Evolutionary conservation across 495 filamentous ascomycete species (phyloP).

Genomic region (Delitschia confertaspora): DNA sequence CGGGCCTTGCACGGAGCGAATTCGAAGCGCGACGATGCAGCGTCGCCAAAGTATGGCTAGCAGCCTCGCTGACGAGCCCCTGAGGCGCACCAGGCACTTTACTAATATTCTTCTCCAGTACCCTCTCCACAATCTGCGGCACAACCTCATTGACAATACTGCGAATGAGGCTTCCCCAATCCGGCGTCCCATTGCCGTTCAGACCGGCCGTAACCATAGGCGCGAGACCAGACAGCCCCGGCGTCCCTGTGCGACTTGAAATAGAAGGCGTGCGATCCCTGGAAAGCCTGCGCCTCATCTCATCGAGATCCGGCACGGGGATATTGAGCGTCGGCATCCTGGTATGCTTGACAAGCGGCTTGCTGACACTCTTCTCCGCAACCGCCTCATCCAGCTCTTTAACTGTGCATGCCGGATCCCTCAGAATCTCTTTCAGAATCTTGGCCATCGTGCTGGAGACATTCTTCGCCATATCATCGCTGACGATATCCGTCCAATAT

Average conservation of each 20-base stretch:
- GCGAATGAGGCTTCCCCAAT: constrained; percentile 16
- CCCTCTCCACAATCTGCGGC: constrained; percentile 18
- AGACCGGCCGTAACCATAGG: background rate
- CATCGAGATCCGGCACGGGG: constrained; percentile 3
- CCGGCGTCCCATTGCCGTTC: too few species aligned
- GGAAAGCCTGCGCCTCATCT: background rate
- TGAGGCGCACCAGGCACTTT: constrained; percentile 2
- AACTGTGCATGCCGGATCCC: constrained; percentile 13
- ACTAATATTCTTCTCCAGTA: constrained; percentile 11
- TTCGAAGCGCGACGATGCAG: constrained; percentile 13
- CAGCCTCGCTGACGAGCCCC: constrained; percentile 10
- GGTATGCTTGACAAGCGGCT: background rate
- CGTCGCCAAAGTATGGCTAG: constrained; percentile 17
- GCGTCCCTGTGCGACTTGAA: too few species aligned
- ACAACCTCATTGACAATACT: constrained; percentile 19
- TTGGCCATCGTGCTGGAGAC: constrained; percentile 12
- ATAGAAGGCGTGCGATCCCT: constrained; percentile 2
- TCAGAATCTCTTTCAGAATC: constrained; percentile 10
- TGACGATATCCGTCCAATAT: constrained; percentile 25
- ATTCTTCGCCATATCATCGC: constrained; percentile 15
- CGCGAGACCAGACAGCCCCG: background rate
- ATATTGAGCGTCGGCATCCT: background rate
- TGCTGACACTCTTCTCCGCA: background rate
- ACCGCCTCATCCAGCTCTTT: constrained; percentile 16
- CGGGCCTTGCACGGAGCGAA: constrained; percentile 10